Percentiles rank a stretch among this genome's conserved stretches.
These are phyloP conservation scores for Phoma sp. DNA, from an alignment of 2,329 filamentous ascomycete genomes.

Conservation along the genomic window DNA sequence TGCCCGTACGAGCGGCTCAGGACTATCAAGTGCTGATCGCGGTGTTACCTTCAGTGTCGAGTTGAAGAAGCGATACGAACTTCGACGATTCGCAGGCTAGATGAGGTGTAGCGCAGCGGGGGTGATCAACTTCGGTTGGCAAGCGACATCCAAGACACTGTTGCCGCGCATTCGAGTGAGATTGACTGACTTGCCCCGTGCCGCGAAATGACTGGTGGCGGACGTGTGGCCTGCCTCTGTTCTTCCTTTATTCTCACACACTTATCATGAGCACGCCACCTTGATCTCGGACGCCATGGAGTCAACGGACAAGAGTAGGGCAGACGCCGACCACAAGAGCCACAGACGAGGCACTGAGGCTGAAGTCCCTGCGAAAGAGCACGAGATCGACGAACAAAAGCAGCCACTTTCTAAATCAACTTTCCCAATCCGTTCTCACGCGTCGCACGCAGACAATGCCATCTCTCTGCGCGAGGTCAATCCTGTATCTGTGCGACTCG, in stretches of 20 bases:
- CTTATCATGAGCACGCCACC: conserved; percentile 18
- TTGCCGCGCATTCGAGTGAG: conserved; percentile 9
- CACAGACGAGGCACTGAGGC: conserved; percentile 2
- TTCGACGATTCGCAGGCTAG: conserved; percentile 1
- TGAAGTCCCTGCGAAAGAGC: conserved; percentile 5
- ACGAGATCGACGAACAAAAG: conserved; percentile 15
- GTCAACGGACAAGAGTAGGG: conserved; percentile 18
- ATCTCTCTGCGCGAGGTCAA: conserved; percentile 60
- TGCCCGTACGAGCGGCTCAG: not conserved
- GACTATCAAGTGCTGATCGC: not conserved
- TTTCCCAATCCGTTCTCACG: conserved; percentile 24
- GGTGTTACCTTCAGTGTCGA: not conserved
- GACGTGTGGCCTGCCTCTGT: conserved; percentile 1
- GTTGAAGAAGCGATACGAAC: not conserved
- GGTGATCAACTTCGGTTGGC: conserved; percentile 26
- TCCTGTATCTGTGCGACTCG: conserved; percentile 61
- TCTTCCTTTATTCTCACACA: conserved; percentile 9
- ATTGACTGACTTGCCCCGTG: conserved; percentile 9
- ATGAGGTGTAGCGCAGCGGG: conserved; percentile 10
- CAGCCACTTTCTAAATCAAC: conserved; percentile 15
- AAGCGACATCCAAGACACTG: conserved; percentile 26
- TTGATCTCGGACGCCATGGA: conserved; percentile 18
- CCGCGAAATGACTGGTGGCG: conserved; percentile 1
- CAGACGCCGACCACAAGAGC: conserved; percentile 8
- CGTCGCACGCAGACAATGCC: conserved; percentile 35